Evolutionary conservation across 495 filamentous ascomycete genomes (phyloP).

Genomic region (Massariosphaeria phaeospora): DNA sequence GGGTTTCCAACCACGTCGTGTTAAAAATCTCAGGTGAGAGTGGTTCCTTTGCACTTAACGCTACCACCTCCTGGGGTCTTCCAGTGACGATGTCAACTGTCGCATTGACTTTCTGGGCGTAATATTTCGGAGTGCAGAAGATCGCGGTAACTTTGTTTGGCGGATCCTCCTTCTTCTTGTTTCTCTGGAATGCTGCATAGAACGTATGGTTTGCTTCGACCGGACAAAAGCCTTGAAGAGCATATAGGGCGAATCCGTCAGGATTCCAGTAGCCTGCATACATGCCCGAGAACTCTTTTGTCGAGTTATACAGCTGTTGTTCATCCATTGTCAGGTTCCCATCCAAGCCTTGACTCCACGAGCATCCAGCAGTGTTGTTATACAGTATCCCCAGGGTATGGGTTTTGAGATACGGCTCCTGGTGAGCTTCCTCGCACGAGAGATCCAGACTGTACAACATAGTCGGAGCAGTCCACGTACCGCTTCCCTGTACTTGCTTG

Average conservation of each 20-base stretch:
- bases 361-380: too few species aligned
- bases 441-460: slow-evolving; percentile 39
- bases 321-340: not conserved
- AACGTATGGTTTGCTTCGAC: slow-evolving; percentile 32
- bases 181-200: slow-evolving; percentile 29
- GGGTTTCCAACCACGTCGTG: not conserved
- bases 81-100: slow-evolving; percentile 28
- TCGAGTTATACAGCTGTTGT: not conserved
- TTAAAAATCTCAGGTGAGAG: slow-evolving; percentile 32
- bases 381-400: too few species aligned
- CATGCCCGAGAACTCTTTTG: slow-evolving; percentile 16
- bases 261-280: slow-evolving; percentile 40
- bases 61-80: slow-evolving; percentile 4
- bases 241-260: slow-evolving; percentile 16
- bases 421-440: slow-evolving; percentile 36
- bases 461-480: slow-evolving; percentile 37
- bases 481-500: not conserved
- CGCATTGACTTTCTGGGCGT: slow-evolving; percentile 35
- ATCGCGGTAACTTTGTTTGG: slow-evolving; percentile 31
- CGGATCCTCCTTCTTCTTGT: slow-evolving; percentile 4
- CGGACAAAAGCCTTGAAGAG: slow-evolving; percentile 34
- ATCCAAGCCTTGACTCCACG: not conserved
- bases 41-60: slow-evolving; percentile 18
- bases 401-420: too few species aligned
- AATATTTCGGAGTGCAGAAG: slow-evolving; percentile 44